Base-by-base conservation (phyloP, 352 stramenopile genomes). In the Pythium rhizo-oryzae region DNA sequence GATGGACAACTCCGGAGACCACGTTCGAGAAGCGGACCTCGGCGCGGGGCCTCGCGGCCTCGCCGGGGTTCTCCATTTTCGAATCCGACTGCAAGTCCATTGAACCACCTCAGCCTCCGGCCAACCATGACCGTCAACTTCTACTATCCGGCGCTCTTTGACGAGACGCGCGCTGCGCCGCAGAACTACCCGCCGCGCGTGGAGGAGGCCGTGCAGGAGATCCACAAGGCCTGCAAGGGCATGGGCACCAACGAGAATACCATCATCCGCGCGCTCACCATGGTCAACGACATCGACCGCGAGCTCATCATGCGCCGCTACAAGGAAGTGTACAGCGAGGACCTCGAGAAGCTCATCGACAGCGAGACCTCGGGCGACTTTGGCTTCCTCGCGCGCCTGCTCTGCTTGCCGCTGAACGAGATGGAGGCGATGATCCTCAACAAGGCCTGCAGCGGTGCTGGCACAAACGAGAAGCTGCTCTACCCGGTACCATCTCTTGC, bases 351-450 rank as follows among this genome's bases (percentile, higher is more conserved):
- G 58, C 79, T 88, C 28, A 62, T 94, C 43, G 78, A 84, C 46
- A 78, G 82, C 37, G 84, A 94, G 43, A 84, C 84, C 1, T 83
- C 76, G 5, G 86, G 86, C 47, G 68, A 91, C 74, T 93, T 87
- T 56, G 81, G 86, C 54, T 90, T 85, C 58, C 67, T 94, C 50
- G 61, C 90, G 54, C 69, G 87, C 51, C 71, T 94, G 44, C 43
- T 94, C 24, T 78, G 74, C 37, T 79, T 84, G 77, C 80, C 83
- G 35, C 63, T 91, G 46, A 80, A 77, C 6, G 81, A 94, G 47
- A 76, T 77, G 59, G 86, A 94, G 65, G 80, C 86, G 18, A 87
- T 89, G 62, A 71, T 93, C 56, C 56, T 94, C 16, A 77, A 82
- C 59, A 56, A 90, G 43, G 84, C 83, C 43, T 82, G 73, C 43